Base-by-base conservation (phyloP, 169 alveolate genomes). In the Eimeria acervulina region DNA sequence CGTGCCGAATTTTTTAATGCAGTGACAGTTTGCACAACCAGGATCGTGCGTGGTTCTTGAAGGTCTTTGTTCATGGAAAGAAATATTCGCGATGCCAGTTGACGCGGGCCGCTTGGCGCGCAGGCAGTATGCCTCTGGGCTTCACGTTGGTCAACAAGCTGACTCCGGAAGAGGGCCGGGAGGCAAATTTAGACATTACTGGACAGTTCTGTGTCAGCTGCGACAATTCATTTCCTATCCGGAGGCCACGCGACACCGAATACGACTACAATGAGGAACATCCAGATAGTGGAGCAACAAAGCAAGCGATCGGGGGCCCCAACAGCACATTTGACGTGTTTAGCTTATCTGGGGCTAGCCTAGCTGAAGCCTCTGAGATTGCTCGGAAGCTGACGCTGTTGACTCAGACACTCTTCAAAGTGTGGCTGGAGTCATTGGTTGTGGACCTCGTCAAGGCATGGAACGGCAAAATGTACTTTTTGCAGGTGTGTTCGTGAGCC, bases 61-160 rank as follows among this genome's bases (percentile, higher is more conserved):
- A 94, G 96, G 96, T 80, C 47, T 94, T 94, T 70, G 95, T 94
- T 66, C 93, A 81, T 44, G 95, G 95, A 51, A 94, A 85, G 47
- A 63, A 33, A 66, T 70, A 84, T 21, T 66, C 95, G 28, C 90
- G 96, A 40, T 94, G 94, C 47, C 96, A 94, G 95, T 76, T 94
- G 95, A 94, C 96, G 44, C 33, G 96, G 38, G 96, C 88, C 7
- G 90, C 93, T 36, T 94, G 96, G 96, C 88, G 95, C 13, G 96
- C 96, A 28, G 68, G 81, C 31, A 87, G 83, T 12, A 83, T 85
- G 68, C 96, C 96, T 40, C 36, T 78, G 12, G 96, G 96, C 36
- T 94, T 85, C 90, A 85, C 96, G 26, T 81, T 94, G 72, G 91
- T 94, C 80, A 94, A 94, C 90, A 76, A 70, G 91, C 55, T 94